Conservation (phyloP, 2,329 filamentous ascomycete genomes). For the Hypoxylon sp. region DNA sequence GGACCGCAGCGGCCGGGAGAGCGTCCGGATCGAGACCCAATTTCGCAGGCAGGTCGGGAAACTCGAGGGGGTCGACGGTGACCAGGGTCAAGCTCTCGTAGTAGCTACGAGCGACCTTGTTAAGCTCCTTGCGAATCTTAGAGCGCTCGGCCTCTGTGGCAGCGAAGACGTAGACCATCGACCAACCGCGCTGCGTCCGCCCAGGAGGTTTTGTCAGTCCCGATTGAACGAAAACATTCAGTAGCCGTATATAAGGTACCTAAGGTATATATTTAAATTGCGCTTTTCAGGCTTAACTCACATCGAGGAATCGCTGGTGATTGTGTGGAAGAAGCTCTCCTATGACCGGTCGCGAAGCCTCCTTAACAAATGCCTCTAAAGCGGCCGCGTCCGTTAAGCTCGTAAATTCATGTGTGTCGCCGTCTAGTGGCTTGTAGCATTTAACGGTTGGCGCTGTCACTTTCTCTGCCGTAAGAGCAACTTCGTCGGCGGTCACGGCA, state of each 20-base stretch:
- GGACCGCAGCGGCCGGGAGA: slow-evolving; percentile 53
- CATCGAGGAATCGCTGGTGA: slow-evolving; percentile 52
- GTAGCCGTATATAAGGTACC: too few species aligned
- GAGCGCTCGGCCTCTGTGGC: slow-evolving; percentile 48
- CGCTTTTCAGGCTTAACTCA: slow-evolving; percentile 42
- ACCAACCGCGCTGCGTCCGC: slow-evolving; percentile 50
- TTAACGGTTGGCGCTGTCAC: slow-evolving; percentile 43
- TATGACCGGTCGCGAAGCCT: slow-evolving; percentile 49
- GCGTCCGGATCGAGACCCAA: slow-evolving; percentile 50
- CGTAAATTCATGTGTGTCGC: slow-evolving; percentile 41
- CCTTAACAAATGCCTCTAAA: slow-evolving; percentile 48
- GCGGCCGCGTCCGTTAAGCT: slow-evolving; percentile 33
- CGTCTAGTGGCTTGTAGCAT: slow-evolving; percentile 52
- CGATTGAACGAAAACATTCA: background rate
- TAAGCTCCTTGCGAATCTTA: slow-evolving; percentile 48
- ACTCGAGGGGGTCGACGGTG: slow-evolving; percentile 54
- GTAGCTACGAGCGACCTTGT: slow-evolving; percentile 51
- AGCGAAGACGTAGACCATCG: slow-evolving; percentile 56
- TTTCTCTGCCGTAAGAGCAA: slow-evolving; percentile 32
- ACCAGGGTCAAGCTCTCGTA: slow-evolving; percentile 54
- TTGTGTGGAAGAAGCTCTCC: slow-evolving; percentile 52
- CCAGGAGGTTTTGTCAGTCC: background rate
- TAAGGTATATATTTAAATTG: background rate
- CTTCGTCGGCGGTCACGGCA: slow-evolving; percentile 44
- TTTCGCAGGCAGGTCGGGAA: slow-evolving; percentile 51